phyloP scores from a whole-genome alignment of 2,329 filamentous ascomycete species.

The Geosmithia flava region DNA sequence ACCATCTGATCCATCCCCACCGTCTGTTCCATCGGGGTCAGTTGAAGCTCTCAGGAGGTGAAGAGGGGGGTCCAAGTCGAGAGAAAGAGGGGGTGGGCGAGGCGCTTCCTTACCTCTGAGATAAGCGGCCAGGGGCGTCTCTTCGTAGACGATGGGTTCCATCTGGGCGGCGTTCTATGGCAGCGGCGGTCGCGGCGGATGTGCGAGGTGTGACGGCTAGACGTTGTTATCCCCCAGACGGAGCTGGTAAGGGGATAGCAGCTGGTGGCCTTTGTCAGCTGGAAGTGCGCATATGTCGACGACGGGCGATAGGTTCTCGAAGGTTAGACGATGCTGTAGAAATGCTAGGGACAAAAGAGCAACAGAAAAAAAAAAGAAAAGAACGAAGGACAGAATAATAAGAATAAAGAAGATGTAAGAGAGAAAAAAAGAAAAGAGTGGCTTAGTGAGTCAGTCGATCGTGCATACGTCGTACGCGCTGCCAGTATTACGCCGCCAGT shows the following conservation, averaged over 20 bases:
- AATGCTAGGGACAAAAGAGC: background rate
- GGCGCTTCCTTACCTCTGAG: constrained; percentile 55
- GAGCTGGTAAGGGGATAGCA: background rate
- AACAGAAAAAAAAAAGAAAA: background rate
- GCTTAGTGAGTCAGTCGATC: background rate
- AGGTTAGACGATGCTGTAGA: background rate
- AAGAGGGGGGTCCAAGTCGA: background rate
- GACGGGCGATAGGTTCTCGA: background rate
- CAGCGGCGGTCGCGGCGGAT: background rate
- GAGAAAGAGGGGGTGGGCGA: background rate
- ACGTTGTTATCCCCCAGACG: background rate
- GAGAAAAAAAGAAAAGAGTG: background rate
- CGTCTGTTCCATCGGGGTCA: constrained; percentile 19
- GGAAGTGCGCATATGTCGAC: background rate
- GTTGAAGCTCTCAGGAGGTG: background rate
- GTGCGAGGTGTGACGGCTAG: background rate
- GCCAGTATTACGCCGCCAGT: background rate
- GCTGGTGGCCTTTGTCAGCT: background rate
- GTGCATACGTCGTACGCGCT: background rate
- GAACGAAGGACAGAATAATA: background rate
- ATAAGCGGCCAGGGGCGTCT: constrained; percentile 79
- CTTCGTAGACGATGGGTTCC: constrained; percentile 80
- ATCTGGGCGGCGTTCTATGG: constrained; percentile 20
- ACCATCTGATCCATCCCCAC: constrained; percentile 30
- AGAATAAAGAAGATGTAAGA: no score